Base-by-base conservation (phyloP, 306 rosid species). In the Boehmeria nivea region DNA sequence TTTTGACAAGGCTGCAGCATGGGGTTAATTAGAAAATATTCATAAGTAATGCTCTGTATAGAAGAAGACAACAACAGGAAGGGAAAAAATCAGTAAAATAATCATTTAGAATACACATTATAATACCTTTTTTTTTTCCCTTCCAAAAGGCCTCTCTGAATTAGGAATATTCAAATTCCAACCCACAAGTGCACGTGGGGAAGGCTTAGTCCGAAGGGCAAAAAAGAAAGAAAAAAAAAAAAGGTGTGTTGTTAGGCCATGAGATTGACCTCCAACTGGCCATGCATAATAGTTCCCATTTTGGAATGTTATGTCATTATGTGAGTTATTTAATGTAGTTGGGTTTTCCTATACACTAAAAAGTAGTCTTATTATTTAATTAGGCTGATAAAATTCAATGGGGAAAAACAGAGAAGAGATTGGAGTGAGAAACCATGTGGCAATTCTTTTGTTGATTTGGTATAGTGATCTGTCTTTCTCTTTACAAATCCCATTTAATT, bases 151-250 rank as follows among this genome's bases (percentile, higher is more conserved):
- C 19, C n/a, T 43, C 47, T 51, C 57, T 49, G 63, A n/a, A 49
- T 19, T 58, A 47, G 65, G 78, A 67, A 64, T 71, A 59, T 71
- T 67, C 60, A 67, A 59, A 59, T 45, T 45, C 11, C 42, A 61
- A 27, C 33, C 70, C 63, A 51, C 48, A 44, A 12, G 40, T 34
- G 64, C 76, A 64, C 57, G 72, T 66, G 77, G 60, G 58, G 16
- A 17, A 31, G 63, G 43, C 24, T n/a, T 52, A 46, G 48, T 48
- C 68, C 14, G 54, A 34, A 51, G 33, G 24, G 11, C 15, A 51
- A 51, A 43, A 50, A 33, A 33, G 11, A 33, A 33, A 33, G 38
- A 4, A 2, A 15, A 40, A n/a, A 1, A 4, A 12, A 40, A 40
- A 40, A 40, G 5, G 28, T 25, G 16, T 33, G 5, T 21, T 25